Conservation (phyloP, 345 rosid genomes). For the Clarkia xantiana region DNA sequence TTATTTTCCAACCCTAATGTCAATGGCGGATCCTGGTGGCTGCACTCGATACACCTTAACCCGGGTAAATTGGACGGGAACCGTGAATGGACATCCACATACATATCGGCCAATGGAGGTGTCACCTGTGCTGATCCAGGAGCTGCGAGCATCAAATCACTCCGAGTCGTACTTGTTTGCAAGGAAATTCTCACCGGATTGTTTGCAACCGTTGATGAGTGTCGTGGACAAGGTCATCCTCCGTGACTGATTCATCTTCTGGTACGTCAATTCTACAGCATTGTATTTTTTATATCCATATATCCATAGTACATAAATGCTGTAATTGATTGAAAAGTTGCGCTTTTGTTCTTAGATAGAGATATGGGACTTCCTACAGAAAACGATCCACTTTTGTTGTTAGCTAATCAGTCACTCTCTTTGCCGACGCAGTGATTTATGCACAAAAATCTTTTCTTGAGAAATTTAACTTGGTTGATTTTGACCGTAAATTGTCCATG, state of each 20-base stretch:
- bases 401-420: too few relatives aligned
- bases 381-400: too few relatives aligned
- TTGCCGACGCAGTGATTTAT: too few relatives aligned
- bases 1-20: constrained; percentile 78
- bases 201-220: constrained; percentile 63
- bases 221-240: constrained; percentile 69
- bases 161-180: constrained; percentile 77
- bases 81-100: constrained; percentile 71
- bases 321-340: not conserved
- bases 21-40: constrained; percentile 66
- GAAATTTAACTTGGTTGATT: too few relatives aligned
- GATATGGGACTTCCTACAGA: too few relatives aligned
- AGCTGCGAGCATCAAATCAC: constrained; percentile 47
- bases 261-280: not conserved
- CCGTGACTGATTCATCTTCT: constrained; percentile 36
- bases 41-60: constrained; percentile 59
- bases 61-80: constrained; percentile 85
- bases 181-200: constrained; percentile 79
- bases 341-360: not conserved
- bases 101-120: constrained; percentile 50
- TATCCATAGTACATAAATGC: too few relatives aligned
- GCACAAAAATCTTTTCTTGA: too few relatives aligned
- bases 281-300: too few relatives aligned
- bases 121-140: constrained; percentile 35
- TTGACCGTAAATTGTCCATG: too few relatives aligned